phyloP scores from a whole-genome alignment of 2,329 filamentous ascomycete genomes.

The Clonostachys rosea region DNA sequence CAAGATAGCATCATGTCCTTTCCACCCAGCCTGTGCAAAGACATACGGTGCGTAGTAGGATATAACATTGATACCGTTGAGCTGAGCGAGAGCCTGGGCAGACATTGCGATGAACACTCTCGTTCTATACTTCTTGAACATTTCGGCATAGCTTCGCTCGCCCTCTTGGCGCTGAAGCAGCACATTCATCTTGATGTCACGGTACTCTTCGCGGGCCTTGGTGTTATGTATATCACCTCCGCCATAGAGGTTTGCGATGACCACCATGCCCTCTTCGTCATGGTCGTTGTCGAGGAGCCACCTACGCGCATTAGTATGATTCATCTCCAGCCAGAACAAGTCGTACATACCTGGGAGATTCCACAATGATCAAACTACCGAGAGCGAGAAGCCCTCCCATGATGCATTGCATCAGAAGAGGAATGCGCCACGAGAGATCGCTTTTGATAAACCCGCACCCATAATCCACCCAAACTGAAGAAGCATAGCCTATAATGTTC shows the following conservation, averaged over 20 bases:
- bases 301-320: constrained; percentile 41
- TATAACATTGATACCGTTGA: constrained; percentile 99
- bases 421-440: constrained; percentile 85
- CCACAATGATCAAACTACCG: constrained; percentile 89
- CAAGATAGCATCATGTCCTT: constrained; percentile 81
- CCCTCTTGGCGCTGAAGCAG: constrained; percentile 91
- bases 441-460: constrained; percentile 87
- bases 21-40: constrained; percentile 96
- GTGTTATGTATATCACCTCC: constrained; percentile 91
- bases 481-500: constrained; percentile 93
- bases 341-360: constrained; percentile 77
- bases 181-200: constrained; percentile 98
- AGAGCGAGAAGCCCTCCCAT: constrained; percentile 85
- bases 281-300: constrained; percentile 98
- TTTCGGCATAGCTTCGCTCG: constrained; percentile 84
- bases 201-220: constrained; percentile 91
- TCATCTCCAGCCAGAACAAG: constrained; percentile 2
- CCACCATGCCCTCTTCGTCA: constrained; percentile 96
- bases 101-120: constrained; percentile 99
- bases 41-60: constrained; percentile 97
- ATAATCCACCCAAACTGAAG: constrained; percentile 98
- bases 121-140: constrained; percentile 90
- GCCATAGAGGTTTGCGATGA: constrained; percentile 96
- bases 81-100: constrained; percentile 88
- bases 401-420: constrained; percentile 85